Conservation (phyloP, 352 stramenopile species). For the Globisporangium acanthophoron region DNA sequence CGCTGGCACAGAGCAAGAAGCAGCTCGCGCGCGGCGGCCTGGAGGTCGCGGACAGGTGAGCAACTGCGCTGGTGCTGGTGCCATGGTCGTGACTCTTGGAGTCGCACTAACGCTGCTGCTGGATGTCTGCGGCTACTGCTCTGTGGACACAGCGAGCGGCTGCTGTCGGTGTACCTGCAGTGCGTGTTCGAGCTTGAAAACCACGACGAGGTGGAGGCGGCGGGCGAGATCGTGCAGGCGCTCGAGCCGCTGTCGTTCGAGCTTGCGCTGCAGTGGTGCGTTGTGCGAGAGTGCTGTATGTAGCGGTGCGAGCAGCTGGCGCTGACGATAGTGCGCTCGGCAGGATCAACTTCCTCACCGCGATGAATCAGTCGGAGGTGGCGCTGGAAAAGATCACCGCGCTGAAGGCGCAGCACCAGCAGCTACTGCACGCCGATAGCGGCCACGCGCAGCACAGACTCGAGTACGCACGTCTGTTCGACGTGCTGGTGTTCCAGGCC, state of each 20-base stretch:
- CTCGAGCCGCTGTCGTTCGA: constrained; percentile 38
- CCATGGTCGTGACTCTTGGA: neutral
- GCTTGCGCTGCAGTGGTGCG: constrained; percentile 40
- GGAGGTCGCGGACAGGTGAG: constrained; percentile 14
- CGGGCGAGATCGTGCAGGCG: constrained; percentile 25
- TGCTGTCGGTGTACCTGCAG: constrained; percentile 65
- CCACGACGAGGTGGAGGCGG: constrained; percentile 51
- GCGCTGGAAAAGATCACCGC: constrained; percentile 28
- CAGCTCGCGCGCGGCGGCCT: constrained; percentile 26
- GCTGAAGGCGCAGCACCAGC: constrained; percentile 8
- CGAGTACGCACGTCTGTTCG: constrained; percentile 25
- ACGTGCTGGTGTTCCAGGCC: constrained; percentile 45
- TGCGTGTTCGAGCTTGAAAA: constrained; percentile 54
- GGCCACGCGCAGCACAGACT: constrained; percentile 2
- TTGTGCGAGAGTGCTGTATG: neutral
- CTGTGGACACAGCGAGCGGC: constrained; percentile 29
- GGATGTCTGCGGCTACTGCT: too few relatives aligned
- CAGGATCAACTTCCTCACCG: constrained; percentile 59
- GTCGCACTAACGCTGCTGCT: neutral
- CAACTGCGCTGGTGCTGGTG: neutral
- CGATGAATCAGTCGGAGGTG: constrained; percentile 37
- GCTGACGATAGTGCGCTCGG: neutral
- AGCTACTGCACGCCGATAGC: constrained; percentile 1
- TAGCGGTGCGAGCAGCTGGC: neutral
- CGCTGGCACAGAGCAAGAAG: constrained; percentile 42